A percentile compares a stretch with the other conserved stretches of the same genome.
Evolutionary conservation across 306 rosid genomes (phyloP).

Genomic region (Cyamopsis tetragonoloba): DNA sequence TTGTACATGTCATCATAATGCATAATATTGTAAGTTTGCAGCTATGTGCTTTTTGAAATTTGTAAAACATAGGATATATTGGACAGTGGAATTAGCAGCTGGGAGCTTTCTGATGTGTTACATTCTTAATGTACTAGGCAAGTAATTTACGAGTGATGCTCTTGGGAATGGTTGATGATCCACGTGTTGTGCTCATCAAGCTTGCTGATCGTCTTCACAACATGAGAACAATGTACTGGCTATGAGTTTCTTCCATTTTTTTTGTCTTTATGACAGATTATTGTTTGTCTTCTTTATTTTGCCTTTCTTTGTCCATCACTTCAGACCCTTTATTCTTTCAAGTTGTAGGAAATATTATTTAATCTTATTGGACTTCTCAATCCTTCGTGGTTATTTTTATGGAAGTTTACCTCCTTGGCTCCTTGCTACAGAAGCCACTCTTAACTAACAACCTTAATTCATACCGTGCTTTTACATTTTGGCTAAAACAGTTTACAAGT

Average conservation of each 20-base stretch:
- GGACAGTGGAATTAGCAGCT: conserved; percentile 17
- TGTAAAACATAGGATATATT: conserved; percentile 17
- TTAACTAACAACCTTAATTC: conserved; percentile 10
- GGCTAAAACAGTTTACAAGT: conserved; percentile 12
- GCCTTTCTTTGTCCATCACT: conserved; percentile 6
- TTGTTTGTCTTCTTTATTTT: conserved; percentile 16
- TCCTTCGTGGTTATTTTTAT: conserved; percentile 1
- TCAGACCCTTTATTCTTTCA: neutral
- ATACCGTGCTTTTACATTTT: conserved; percentile 5
- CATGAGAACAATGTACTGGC: conserved; percentile 90
- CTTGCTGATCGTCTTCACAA: conserved; percentile 99
- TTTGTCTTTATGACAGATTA: neutral
- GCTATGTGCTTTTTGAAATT: conserved; percentile 9
- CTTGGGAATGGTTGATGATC: conserved; percentile 99
- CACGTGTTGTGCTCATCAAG: conserved; percentile 96
- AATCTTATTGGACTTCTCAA: neutral
- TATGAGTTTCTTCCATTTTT: conserved; percentile 24
- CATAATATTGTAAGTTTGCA: conserved; percentile 21
- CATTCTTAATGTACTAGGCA: conserved; percentile 59
- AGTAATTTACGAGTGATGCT: conserved; percentile 90
- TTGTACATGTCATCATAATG: neutral
- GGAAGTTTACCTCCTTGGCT: neutral
- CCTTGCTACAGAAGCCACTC: neutral
- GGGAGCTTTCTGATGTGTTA: conserved; percentile 37
- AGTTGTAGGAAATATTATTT: conserved; percentile 12